Conservation (phyloP, 2,329 filamentous ascomycete species). For the Coleophoma crateriformis region DNA sequence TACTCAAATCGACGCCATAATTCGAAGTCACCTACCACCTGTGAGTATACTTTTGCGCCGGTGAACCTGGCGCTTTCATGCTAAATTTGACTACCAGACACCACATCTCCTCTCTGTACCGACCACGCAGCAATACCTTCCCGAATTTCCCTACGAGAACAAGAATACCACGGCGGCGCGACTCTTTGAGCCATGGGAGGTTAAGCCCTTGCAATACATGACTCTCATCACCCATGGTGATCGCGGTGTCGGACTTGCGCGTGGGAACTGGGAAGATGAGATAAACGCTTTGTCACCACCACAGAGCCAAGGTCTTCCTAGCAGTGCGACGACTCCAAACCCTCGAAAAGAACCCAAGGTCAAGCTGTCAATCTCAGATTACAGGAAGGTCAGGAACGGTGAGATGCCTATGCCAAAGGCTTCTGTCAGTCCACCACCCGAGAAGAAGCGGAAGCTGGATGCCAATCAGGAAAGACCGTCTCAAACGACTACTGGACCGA, state of each 20-base stretch:
- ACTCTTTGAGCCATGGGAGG: constrained; percentile 23
- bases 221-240: constrained; percentile 20
- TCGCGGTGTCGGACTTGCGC: constrained; percentile 18
- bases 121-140: constrained; percentile 14
- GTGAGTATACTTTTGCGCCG: constrained; percentile 12
- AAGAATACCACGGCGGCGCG: constrained; percentile 7
- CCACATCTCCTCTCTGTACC: constrained; percentile 22
- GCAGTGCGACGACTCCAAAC: constrained; percentile 22
- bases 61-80: background rate
- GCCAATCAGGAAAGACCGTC: background rate
- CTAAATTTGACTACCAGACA: constrained; percentile 15
- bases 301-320: constrained; percentile 16
- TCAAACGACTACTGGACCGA: background rate
- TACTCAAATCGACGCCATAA: constrained; percentile 16
- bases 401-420: constrained; percentile 15
- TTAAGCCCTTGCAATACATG: constrained; percentile 24
- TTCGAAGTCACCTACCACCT: constrained; percentile 15
- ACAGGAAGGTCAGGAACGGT: constrained; percentile 23
- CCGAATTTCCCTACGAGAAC: constrained; percentile 20
- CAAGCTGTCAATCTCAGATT: constrained; percentile 26
- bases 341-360: constrained; percentile 15
- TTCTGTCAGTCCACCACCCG: constrained; percentile 8
- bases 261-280: constrained; percentile 22
- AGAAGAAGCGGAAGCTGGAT: constrained; percentile 4
- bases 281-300: constrained; percentile 16